Base-by-base conservation (phyloP, 2,329 filamentous ascomycete species). In the Rosellinia necatrix region DNA sequence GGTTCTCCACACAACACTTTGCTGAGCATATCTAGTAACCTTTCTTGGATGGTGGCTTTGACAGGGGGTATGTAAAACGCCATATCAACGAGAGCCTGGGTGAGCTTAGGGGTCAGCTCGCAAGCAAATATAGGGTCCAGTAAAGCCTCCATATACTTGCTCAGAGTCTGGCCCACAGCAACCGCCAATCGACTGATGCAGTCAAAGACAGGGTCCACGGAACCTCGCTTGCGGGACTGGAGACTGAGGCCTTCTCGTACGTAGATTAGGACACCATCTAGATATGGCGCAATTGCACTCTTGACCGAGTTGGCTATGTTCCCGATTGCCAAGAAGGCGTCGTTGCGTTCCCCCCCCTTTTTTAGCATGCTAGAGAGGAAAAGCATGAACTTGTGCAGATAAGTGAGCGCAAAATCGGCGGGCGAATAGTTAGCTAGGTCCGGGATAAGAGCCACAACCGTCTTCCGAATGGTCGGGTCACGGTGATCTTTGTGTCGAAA, bases 11-110 rank as follows among this genome's bases (percentile, higher is more conserved):
- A 96, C 2, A 99, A 83, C 3, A 97, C 93, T 61, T 93, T 86
- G 72, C 94, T 97, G 34, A 99, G 82, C 83, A 99, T 92, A 69
- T 99, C 92, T 10, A 99, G 82, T 21, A 99, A 78, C 65, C 94
- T 88, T 68, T 97, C 93, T 70, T 99, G 94, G 35, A 99, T 97
- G 6, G 86, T 92, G 2, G 89, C 83, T 70, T 96, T 94, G 54
- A 97, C 91, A 0, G 96, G 92, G 0, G 93, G 94, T 42, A 99
- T 97, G 70, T 99, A 97, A 70, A 97, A 96, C 24, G 94, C 94
- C 90, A 99, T 97, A 69, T 99, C 96, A 19, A 97, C 92, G 50
- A 99, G 79, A 2, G 96, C 96, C 71, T 97, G 92, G 0, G 93
- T 97, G 21, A 99, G 82, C 64, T 96, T 94, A 53, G 93, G 90